phyloP scores from a whole-genome alignment of 805 yeast genomes.

The Teunomyces aglyptinius region DNA sequence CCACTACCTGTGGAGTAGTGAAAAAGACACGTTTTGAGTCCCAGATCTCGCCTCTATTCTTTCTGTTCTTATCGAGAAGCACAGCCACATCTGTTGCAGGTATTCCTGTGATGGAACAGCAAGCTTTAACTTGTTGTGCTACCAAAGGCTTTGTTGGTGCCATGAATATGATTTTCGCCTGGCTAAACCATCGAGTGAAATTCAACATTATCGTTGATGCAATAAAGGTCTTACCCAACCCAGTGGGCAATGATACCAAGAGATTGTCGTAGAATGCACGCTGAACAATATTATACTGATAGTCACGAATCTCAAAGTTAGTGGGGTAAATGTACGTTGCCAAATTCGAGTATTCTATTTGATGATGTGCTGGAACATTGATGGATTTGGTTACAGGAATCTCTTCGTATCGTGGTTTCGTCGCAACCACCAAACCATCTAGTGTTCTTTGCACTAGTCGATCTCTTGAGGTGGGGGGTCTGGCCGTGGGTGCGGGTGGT shows the following conservation, averaged over 20 bases:
- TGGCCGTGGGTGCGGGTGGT: not conserved
- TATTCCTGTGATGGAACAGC: slow-evolving; percentile 82
- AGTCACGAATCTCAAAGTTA: slow-evolving; percentile 79
- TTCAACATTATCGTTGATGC: slow-evolving; percentile 94
- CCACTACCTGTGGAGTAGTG: slow-evolving; percentile 95
- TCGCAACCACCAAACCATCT: not conserved
- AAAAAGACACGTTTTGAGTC: slow-evolving; percentile 73
- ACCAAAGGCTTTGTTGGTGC: slow-evolving; percentile 97
- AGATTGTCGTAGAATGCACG: slow-evolving; percentile 71
- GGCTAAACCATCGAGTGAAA: slow-evolving; percentile 79
- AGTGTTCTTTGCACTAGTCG: not conserved
- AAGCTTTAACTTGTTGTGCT: slow-evolving; percentile 94
- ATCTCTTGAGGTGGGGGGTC: not conserved
- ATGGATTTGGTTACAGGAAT: not conserved
- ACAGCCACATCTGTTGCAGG: slow-evolving; percentile 77
- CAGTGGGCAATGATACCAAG: slow-evolving; percentile 93
- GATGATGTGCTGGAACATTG: slow-evolving; percentile 10
- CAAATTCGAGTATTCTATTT: slow-evolving; percentile 4
- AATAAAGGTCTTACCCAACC: slow-evolving; percentile 94
- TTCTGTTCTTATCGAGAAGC: slow-evolving; percentile 55
- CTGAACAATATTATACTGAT: slow-evolving; percentile 78
- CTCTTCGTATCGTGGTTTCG: slow-evolving; percentile 1
- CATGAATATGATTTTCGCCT: slow-evolving; percentile 82
- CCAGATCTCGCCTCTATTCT: slow-evolving; percentile 79
- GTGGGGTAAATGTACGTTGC: slow-evolving; percentile 74